Conservation (phyloP, 2,329 filamentous ascomycete species). For the Claviceps maximensis region DNA sequence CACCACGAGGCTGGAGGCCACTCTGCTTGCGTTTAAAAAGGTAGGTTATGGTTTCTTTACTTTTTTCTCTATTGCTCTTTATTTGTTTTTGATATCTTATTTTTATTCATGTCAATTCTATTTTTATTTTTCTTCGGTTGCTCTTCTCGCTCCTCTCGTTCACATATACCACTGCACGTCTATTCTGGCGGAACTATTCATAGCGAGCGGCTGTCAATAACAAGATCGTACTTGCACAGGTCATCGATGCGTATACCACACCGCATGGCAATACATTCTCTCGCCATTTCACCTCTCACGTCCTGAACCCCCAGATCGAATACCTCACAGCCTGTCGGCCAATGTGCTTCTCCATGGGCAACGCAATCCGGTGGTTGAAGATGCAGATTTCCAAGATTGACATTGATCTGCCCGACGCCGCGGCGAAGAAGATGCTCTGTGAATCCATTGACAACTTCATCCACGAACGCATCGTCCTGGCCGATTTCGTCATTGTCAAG, state of each 20-base stretch:
- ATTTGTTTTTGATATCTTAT: no score
- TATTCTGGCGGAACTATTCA: no score
- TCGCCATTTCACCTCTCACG: conserved; percentile 81
- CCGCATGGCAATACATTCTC: conserved; percentile 74
- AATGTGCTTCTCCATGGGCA: conserved; percentile 93
- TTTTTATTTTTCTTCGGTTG: not conserved
- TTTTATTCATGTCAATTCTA: not conserved
- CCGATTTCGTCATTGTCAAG: conserved; percentile 72
- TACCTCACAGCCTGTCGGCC: conserved; percentile 90
- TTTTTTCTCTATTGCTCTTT: not conserved
- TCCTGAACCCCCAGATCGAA: conserved; percentile 88
- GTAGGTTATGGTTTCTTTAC: conserved; percentile 26
- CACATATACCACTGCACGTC: not conserved
- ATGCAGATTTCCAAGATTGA: conserved; percentile 83
- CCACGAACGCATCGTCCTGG: conserved; percentile 75
- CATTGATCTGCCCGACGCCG: conserved; percentile 66
- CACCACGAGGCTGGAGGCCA: conserved; percentile 76
- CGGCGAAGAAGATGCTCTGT: conserved; percentile 67
- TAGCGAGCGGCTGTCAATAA: not conserved
- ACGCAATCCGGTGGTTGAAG: conserved; percentile 90
- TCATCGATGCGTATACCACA: conserved; percentile 86
- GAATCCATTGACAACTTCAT: conserved; percentile 82
- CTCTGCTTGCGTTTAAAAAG: conserved; percentile 77
- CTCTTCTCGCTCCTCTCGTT: not conserved
- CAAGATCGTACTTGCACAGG: conserved; percentile 31